Evolutionary conservation across 2,329 filamentous ascomycete genomes (phyloP).

Genomic region (Bertia moriformis): DNA sequence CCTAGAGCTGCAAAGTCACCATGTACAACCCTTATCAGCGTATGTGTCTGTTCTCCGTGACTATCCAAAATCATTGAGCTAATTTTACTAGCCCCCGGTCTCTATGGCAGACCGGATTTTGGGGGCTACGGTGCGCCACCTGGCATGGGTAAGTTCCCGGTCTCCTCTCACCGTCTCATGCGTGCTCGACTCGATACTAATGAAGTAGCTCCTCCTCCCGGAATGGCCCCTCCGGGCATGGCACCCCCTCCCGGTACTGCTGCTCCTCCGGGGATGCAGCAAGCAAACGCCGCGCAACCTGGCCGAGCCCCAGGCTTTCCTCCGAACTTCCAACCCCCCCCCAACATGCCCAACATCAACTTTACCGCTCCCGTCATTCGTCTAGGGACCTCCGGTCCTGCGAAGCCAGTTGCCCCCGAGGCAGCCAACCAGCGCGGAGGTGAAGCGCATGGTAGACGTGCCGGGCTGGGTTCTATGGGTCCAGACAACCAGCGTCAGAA

Average conservation of each 20-base stretch:
- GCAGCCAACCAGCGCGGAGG: conserved; percentile 27
- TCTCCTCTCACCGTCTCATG: conserved; percentile 2
- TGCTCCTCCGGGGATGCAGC: conserved; percentile 64
- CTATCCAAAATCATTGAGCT: neutral
- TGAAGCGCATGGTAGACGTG: conserved; percentile 19
- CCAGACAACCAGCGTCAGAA: conserved; percentile 54
- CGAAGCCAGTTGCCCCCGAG: conserved; percentile 36
- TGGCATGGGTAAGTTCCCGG: conserved; percentile 54
- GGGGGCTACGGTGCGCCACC: conserved; percentile 58
- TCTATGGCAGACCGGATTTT: conserved; percentile 64
- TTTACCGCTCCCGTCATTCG: conserved; percentile 94
- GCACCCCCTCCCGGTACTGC: conserved; percentile 67
- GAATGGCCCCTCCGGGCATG: conserved; percentile 68
- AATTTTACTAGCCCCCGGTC: conserved; percentile 8
- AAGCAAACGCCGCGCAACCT: conserved; percentile 58
- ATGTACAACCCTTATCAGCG: conserved; percentile 1
- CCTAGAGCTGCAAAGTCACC: too few species aligned
- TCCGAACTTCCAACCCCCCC: conserved; percentile 70
- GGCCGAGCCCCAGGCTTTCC: conserved; percentile 70
- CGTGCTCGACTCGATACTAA: conserved; percentile 4
- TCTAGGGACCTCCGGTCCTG: conserved; percentile 52
- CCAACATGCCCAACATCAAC: conserved; percentile 94
- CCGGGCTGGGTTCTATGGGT: conserved; percentile 36
- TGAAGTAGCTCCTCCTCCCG: conserved; percentile 55
- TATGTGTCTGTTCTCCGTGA: neutral